Evolutionary conservation across 805 yeast species (phyloP).

Genomic region (Lipomyces chichibuensis): DNA sequence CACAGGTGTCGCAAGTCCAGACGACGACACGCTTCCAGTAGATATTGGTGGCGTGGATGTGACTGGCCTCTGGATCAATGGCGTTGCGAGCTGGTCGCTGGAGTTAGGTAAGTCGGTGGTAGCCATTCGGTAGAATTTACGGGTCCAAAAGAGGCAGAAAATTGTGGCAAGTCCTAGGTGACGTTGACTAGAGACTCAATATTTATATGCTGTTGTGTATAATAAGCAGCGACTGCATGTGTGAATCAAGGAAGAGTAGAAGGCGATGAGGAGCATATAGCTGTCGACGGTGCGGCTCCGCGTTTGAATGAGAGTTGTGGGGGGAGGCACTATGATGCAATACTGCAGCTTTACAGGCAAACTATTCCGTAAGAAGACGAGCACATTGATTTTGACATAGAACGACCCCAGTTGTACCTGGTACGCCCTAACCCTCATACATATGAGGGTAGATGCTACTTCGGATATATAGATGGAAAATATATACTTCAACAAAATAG

Average conservation of each 20-base stretch:
- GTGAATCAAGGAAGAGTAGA: neutral
- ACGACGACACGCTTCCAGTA: neutral
- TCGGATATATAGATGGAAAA: too few species aligned
- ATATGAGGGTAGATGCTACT: too few species aligned
- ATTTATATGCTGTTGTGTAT: neutral
- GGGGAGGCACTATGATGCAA: neutral
- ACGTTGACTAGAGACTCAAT: neutral
- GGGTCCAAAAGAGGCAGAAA: neutral
- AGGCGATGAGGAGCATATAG: neutral
- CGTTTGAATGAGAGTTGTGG: neutral
- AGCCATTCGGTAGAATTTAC: neutral
- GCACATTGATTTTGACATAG: neutral
- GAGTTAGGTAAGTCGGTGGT: neutral
- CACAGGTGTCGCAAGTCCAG: slow-evolving; percentile 17
- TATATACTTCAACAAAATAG: too few species aligned
- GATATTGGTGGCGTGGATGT: slow-evolving; percentile 17
- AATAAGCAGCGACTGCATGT: neutral
- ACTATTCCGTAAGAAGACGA: too few species aligned
- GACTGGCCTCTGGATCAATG: neutral
- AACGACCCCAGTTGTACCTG: too few species aligned
- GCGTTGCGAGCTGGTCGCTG: neutral
- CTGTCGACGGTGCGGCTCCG: neutral
- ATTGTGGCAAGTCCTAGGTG: neutral
- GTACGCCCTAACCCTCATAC: neutral
- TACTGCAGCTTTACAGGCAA: too few species aligned